A percentile compares a stretch with the other conserved stretches of the same genome.
Evolutionary conservation across 768 basidiomycete species (phyloP).

Genomic region (Tulasnella sp.): DNA sequence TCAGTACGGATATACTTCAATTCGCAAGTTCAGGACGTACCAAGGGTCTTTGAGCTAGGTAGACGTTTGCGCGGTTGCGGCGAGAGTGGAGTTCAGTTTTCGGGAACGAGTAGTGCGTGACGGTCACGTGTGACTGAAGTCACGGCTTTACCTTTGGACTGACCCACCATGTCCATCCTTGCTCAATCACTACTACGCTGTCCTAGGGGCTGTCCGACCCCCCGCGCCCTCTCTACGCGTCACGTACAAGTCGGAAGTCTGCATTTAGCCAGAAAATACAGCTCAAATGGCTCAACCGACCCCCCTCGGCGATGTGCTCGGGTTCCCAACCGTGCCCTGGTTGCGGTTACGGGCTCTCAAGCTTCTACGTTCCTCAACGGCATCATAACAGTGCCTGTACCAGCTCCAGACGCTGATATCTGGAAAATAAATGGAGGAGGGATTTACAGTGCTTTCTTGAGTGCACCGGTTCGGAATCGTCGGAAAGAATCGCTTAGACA

Average conservation of each 20-base stretch:
- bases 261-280: slow-evolving; percentile 20
- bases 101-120: background rate
- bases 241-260: background rate
- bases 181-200: background rate
- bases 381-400: slow-evolving; percentile 49
- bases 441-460: slow-evolving; percentile 64
- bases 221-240: background rate
- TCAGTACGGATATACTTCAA: background rate
- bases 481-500: background rate
- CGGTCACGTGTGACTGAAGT: background rate
- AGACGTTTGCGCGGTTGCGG: background rate
- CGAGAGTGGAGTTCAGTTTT: background rate
- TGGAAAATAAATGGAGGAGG: slow-evolving; percentile 34
- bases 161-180: slow-evolving; percentile 3
- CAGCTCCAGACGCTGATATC: slow-evolving; percentile 29
- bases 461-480: slow-evolving; percentile 57
- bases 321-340: slow-evolving; percentile 54
- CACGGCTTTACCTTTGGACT: slow-evolving; percentile 1
- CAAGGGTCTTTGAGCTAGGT: background rate
- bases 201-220: background rate
- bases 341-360: slow-evolving; percentile 75
- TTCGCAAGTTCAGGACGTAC: background rate
- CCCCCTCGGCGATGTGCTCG: slow-evolving; percentile 43
- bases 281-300: slow-evolving; percentile 30
- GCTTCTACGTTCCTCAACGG: slow-evolving; percentile 74